Evolutionary conservation across 768 basidiomycete genomes (phyloP).

Genomic region (Trametes cinnabarina): DNA sequence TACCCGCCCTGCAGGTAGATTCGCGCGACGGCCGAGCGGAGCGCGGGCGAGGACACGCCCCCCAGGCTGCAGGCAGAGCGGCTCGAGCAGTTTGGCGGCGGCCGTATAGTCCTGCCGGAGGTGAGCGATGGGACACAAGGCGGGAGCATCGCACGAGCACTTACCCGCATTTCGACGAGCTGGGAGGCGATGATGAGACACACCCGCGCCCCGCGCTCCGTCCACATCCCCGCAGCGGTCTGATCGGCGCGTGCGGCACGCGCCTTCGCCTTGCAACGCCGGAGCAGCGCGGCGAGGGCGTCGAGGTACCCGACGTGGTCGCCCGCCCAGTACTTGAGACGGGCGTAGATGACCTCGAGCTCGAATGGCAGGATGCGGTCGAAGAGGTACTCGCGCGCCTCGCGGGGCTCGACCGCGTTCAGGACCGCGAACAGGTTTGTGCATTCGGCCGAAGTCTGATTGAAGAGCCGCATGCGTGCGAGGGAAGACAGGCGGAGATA

Average conservation of each 20-base stretch:
- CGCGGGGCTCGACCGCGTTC: slow-evolving; percentile 31
- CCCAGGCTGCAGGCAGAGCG: slow-evolving; percentile 47
- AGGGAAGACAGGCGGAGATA: slow-evolving; percentile 77
- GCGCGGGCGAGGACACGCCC: slow-evolving; percentile 44
- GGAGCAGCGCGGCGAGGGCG: slow-evolving; percentile 60
- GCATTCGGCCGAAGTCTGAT: slow-evolving; percentile 83
- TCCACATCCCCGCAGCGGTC: slow-evolving; percentile 61
- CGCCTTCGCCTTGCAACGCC: slow-evolving; percentile 52
- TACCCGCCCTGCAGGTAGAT: slow-evolving; percentile 76
- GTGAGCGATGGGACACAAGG: no score
- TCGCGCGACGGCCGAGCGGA: slow-evolving; percentile 69
- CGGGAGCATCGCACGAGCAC: no score
- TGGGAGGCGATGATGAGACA: slow-evolving; percentile 78
- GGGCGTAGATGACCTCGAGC: slow-evolving; percentile 65
- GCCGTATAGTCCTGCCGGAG: slow-evolving; percentile 60
- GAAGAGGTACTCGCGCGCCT: slow-evolving; percentile 56
- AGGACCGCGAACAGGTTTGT: slow-evolving; percentile 76
- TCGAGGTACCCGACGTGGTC: slow-evolving; percentile 82
- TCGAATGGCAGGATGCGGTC: slow-evolving; percentile 57
- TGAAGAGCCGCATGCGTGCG: slow-evolving; percentile 78
- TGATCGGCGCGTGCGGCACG: slow-evolving; percentile 31
- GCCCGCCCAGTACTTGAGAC: slow-evolving; percentile 78
- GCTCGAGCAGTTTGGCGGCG: slow-evolving; percentile 64
- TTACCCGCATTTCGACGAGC: slow-evolving; percentile 83
- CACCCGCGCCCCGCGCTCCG: slow-evolving; percentile 74